These are phyloP conservation scores for Phytophthora agathidicida DNA, from an alignment of 352 stramenopile species.

Conservation along the genomic window DNA sequence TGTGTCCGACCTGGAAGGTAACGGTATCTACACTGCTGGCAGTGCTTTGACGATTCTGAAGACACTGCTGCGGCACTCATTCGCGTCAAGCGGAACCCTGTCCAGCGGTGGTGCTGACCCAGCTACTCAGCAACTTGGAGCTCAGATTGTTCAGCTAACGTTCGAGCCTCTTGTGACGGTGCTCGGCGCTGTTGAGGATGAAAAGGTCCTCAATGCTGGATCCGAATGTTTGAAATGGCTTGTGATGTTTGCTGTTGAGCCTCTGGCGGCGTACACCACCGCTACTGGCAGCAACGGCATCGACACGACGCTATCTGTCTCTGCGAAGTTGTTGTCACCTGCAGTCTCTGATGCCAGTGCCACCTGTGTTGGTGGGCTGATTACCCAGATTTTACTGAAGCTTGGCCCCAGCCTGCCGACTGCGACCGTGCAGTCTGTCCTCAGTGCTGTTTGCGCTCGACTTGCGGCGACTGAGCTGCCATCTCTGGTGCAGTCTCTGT, in stretches of 20 bases:
- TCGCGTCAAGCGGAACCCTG: constrained; percentile 43
- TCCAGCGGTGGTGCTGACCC: constrained; percentile 31
- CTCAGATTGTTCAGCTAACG: constrained; percentile 70
- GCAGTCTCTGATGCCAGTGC: constrained; percentile 72
- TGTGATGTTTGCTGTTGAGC: constrained; percentile 77
- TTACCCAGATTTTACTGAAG: constrained; percentile 84
- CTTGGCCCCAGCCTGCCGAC: constrained; percentile 60
- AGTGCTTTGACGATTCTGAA: constrained; percentile 78
- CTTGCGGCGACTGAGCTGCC: constrained; percentile 71
- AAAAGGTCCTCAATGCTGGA: constrained; percentile 76
- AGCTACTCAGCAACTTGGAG: constrained; percentile 52
- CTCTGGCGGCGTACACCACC: constrained; percentile 57
- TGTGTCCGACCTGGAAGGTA: constrained; percentile 48
- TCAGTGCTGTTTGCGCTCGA: constrained; percentile 70
- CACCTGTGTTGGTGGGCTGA: constrained; percentile 75
- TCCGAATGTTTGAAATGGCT: constrained; percentile 87
- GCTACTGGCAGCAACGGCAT: constrained; percentile 51
- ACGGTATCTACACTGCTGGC: constrained; percentile 60
- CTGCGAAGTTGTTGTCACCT: constrained; percentile 72
- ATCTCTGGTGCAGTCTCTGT: constrained; percentile 81
- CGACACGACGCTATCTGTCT: constrained; percentile 73
- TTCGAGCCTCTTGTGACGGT: constrained; percentile 78
- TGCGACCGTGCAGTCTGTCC: constrained; percentile 75
- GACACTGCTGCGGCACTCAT: constrained; percentile 75
- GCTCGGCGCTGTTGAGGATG: constrained; percentile 66